Conservation (phyloP, 2,329 filamentous ascomycete genomes). For the Fusarium compactum region DNA sequence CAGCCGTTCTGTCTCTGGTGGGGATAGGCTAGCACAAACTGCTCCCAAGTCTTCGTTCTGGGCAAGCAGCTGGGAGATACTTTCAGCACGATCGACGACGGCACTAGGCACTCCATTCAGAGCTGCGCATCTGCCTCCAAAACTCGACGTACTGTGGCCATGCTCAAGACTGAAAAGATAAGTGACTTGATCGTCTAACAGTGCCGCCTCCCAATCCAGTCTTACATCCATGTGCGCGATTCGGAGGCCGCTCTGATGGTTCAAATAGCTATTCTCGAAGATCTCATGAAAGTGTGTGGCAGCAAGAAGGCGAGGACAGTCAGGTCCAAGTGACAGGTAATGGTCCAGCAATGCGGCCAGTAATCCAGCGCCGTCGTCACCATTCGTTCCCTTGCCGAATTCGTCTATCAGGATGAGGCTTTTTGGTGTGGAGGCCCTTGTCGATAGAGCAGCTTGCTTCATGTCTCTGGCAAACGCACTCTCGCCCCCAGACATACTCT, state of each 20-base stretch:
- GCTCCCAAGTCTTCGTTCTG: conserved; percentile 81
- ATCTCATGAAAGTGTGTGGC: conserved; percentile 79
- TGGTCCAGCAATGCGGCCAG: conserved; percentile 69
- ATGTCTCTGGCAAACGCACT: conserved; percentile 82
- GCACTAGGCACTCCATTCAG: conserved; percentile 83
- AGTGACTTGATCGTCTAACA: conserved; percentile 72
- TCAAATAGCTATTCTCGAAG: conserved; percentile 73
- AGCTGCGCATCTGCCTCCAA: conserved; percentile 86
- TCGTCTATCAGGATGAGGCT: conserved; percentile 94
- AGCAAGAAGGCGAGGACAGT: conserved; percentile 68
- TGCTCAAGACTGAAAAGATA: conserved; percentile 78
- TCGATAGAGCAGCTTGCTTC: conserved; percentile 83
- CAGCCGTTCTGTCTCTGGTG: conserved; percentile 73
- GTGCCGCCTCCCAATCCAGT: conserved; percentile 64
- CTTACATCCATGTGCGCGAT: conserved; percentile 80
- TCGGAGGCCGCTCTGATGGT: conserved; percentile 60
- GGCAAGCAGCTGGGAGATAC: conserved; percentile 75
- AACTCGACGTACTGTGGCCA: conserved; percentile 82
- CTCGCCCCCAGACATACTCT: conserved; percentile 69
- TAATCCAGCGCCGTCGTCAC: conserved; percentile 69
- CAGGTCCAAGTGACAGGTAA: conserved; percentile 60
- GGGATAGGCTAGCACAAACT: conserved; percentile 75
- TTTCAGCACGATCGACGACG: conserved; percentile 81
- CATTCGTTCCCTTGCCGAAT: conserved; percentile 77
- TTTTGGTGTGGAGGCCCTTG: conserved; percentile 78